Base-by-base conservation (phyloP, 306 rosid genomes). In the Ceratonia siliqua region DNA sequence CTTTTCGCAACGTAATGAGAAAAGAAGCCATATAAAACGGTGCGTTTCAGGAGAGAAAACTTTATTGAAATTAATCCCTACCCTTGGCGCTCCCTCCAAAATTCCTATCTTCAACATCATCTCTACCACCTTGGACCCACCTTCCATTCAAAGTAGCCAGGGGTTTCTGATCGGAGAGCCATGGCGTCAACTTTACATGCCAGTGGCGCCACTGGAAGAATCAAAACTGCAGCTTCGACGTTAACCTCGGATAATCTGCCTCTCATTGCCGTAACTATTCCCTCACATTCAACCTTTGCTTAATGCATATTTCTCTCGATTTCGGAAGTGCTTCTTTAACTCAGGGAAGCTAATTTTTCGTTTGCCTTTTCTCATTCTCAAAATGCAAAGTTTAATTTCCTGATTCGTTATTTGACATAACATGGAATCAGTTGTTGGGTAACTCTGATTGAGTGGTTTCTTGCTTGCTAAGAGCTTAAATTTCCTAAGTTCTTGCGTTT, bases 141-240 rank as follows among this genome's bases (percentile, higher is more conserved):
- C 20, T 21, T 33, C 11, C 70, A 45, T 8, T 49, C 61, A 2
- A 13, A 45, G 41, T 18, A 14, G 17, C 14, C 5, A 25, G 7
- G 10, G 25, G 48, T 15, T 13, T 41, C 6, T 22, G 54, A 71
- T 53, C 52, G 35, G 49, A 62, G 33, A 28, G 39, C 20, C 22
- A 88, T 91, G 97, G 96, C 96, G 4, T 91, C 94, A 17, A 70
- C 82, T 79, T 77, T 90, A 15, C 87, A 79, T 6, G 39, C 76
- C 10, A 71, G 35, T 18, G 89, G 77, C 75, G 30, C n/a, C 20
- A 32, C 81, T 0, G 83, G 67, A 3, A 83, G 90, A 61, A 72
- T 94, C 17, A 86, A 35, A 81, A 87, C 73, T 69, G 66, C 81
- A 4, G 87, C 92, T 53, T 22, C 89, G 8, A 52, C 79, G 9